phyloP scores from a whole-genome alignment of 768 basidiomycete species.

The Tulasnella sp. region DNA sequence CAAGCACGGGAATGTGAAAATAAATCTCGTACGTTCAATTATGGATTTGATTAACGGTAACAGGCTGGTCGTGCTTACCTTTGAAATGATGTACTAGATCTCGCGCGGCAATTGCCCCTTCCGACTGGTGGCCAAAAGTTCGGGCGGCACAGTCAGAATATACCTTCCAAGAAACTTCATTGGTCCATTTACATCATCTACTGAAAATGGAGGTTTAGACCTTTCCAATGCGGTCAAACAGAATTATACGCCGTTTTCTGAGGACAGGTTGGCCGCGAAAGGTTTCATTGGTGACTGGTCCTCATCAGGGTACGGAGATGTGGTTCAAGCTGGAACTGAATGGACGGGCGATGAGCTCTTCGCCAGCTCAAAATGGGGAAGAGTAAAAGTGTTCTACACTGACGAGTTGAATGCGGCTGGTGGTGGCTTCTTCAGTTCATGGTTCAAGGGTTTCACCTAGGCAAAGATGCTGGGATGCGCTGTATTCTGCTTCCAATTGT shows the following conservation, averaged over 20 bases:
- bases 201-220: not conserved
- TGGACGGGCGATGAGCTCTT: not conserved
- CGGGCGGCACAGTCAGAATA: not conserved
- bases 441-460: no score
- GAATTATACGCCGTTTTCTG: not conserved
- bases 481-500: no score
- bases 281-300: not conserved
- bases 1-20: not conserved
- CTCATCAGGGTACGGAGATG: not conserved
- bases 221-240: not conserved
- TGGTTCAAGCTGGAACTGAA: not conserved
- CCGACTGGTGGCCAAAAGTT: not conserved
- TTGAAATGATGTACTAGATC: not conserved
- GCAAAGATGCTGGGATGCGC: no score
- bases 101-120: not conserved
- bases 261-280: not conserved
- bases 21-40: no score
- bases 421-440: not conserved
- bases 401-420: not conserved
- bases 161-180: not conserved
- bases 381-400: not conserved
- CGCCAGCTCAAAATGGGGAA: not conserved
- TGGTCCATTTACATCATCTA: not conserved
- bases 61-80: no score
- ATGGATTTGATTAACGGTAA: no score